Percentiles rank a stretch among this genome's conserved stretches.
phyloP scores from a whole-genome alignment of 2,329 filamentous ascomycete species.

The Tympanopsis confertula region DNA sequence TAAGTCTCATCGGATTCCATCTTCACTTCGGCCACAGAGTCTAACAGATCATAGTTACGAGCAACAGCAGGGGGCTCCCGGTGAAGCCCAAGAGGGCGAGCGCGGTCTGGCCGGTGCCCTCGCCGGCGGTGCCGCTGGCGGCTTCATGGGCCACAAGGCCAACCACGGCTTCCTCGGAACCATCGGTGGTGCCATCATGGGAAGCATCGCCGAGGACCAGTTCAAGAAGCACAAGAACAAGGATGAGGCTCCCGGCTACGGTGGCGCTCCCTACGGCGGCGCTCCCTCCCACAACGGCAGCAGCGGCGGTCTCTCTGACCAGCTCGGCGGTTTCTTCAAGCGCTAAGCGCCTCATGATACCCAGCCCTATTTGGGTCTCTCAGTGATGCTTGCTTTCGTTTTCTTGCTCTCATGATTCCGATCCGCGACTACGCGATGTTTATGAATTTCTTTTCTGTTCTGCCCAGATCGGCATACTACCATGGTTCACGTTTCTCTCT shows the following conservation, averaged over 20 bases:
- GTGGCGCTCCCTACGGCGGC: conserved; percentile 2
- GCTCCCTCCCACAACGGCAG: conserved; percentile 10
- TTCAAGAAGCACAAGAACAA: conserved; percentile 24
- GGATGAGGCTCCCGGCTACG: conserved; percentile 10
- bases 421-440: no score
- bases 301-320: conserved; percentile 14
- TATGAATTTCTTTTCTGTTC: no score
- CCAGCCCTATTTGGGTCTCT: no score
- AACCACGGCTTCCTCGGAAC: conserved; percentile 33
- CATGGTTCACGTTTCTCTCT: no score
- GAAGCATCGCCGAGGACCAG: conserved; percentile 29
- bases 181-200: conserved; percentile 31
- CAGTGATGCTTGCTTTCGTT: no score
- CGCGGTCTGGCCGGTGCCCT: conserved; percentile 31
- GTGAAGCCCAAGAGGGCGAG: conserved; percentile 12
- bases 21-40: not conserved
- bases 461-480: no score
- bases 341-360: no score
- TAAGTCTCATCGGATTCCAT: not conserved
- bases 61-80: not conserved
- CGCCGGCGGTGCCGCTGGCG: conserved; percentile 30
- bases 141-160: conserved; percentile 30
- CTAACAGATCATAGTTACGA: not conserved
- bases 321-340: conserved; percentile 22
- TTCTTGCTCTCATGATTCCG: no score